Base-by-base conservation (phyloP, 2,329 filamentous ascomycete species). In the Didymella exigua region DNA sequence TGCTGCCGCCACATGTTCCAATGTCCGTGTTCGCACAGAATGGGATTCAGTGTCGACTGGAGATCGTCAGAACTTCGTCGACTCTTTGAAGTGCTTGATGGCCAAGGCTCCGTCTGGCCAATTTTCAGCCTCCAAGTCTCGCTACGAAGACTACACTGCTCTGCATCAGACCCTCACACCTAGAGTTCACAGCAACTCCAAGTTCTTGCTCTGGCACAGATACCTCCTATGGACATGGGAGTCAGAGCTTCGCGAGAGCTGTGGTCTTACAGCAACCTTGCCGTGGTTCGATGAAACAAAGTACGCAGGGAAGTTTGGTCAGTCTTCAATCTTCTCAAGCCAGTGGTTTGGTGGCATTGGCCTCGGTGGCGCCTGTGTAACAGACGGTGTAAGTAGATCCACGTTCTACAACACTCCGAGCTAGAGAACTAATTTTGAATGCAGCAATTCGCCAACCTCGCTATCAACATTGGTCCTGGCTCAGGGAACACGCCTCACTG, bases 201-300 rank as follows among this genome's bases (percentile, higher is more conserved):
- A 73, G 41, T 78, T 78, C 69, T 61, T 78, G 34, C 61, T 77
- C 18, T 79, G 77, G 77, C 77, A 79, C 66, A 70, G 78, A 24
- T 77, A 77, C 64, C 75, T 67, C 61, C 60, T 71, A 26, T 75
- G 78, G 68, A 63, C 67, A 3, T 79, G 77, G 54, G 78, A 80
- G 59, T 61, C 74, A 16, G 63, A 76, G 5, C 66, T 80, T 10
- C 75, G 70, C 33, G 54, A 67, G 11, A 76, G 78, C 54, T 80
- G 78, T 54, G 76, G 76, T 42, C 77, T 76, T 57, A 69, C 58
- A n/a, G 70, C 69, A 33, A 54, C 65, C 40, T 55, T 77, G 47
- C 77, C 77, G 2, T 75, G 72, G 71, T 75, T 70, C 59, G 71
- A 75, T 67, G 58, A 75, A 66, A 66, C 67, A n/a, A 63, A 55